These are phyloP conservation scores for Candolleomyces aberdarensis DNA, from an alignment of 768 basidiomycete genomes.

Conservation along the genomic window DNA sequence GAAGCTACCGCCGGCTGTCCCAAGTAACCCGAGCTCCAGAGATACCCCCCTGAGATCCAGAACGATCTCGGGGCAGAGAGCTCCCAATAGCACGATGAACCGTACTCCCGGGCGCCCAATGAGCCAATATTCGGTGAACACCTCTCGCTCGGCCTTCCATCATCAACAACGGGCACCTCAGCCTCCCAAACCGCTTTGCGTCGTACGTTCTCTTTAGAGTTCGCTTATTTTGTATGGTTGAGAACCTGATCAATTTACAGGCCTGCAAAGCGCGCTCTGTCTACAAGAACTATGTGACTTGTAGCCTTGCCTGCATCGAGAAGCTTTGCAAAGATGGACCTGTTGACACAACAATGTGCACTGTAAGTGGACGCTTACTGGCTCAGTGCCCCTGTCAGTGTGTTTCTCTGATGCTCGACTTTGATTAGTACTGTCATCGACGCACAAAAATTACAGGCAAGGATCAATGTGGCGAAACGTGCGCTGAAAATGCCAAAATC, in stretches of 20 bases:
- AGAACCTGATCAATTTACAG: not conserved
- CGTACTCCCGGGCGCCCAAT: too few species aligned
- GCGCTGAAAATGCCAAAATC: conserved; percentile 20
- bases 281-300: conserved; percentile 19
- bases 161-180: too few species aligned
- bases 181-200: too few species aligned
- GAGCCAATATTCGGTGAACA: too few species aligned
- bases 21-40: not conserved
- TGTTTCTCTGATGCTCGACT: not conserved
- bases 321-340: conserved; percentile 15
- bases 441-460: conserved; percentile 17
- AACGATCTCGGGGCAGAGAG: not conserved
- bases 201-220: not conserved
- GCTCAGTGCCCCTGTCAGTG: not conserved
- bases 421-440: conserved; percentile 25
- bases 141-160: too few species aligned
- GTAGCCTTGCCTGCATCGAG: conserved; percentile 22
- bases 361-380: conserved; percentile 12
- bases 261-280: conserved; percentile 9
- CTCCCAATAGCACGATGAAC: too few species aligned
- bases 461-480: conserved; percentile 22
- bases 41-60: too few species aligned
- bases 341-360: conserved; percentile 21
- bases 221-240: not conserved
- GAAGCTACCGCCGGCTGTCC: not conserved